Percentiles rank a stretch among this genome's conserved stretches.
phyloP scores from a whole-genome alignment of 768 basidiomycete species.

The Boletus sensibilis region DNA sequence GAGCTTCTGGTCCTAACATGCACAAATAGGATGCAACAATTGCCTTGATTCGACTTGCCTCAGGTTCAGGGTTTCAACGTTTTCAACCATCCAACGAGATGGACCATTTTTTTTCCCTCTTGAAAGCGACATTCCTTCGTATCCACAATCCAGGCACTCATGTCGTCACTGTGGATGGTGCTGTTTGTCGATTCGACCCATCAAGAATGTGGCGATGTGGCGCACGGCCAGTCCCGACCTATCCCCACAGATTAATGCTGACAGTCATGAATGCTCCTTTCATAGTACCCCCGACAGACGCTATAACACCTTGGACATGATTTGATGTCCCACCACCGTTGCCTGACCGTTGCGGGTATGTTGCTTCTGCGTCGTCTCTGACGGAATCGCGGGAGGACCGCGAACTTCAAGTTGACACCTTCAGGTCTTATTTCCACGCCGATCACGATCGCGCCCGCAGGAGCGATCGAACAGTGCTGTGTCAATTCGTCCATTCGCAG shows the following conservation, averaged over 20 bases:
- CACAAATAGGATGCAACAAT: slow-evolving; percentile 21
- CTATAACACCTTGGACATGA: neutral
- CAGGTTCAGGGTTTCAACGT: neutral
- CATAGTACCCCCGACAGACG: neutral
- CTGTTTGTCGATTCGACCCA: slow-evolving; percentile 3
- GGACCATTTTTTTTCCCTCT: too few species aligned
- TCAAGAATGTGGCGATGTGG: slow-evolving; percentile 23
- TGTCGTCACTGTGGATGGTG: slow-evolving; percentile 18
- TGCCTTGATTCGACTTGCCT: neutral
- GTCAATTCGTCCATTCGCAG: slow-evolving; percentile 12
- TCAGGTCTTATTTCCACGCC: slow-evolving; percentile 6
- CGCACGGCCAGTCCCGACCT: slow-evolving; percentile 9
- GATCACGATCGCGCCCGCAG: slow-evolving; percentile 23
- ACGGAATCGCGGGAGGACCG: slow-evolving; percentile 3
- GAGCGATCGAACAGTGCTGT: slow-evolving; percentile 7
- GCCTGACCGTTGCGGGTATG: neutral
- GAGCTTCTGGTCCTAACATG: slow-evolving; percentile 32
- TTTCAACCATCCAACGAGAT: neutral
- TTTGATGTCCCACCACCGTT: neutral
- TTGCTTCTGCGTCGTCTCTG: neutral
- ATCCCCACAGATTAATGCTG: slow-evolving; percentile 1
- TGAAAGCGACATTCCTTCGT: neutral
- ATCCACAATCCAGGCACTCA: slow-evolving; percentile 10
- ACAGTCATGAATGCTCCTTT: neutral
- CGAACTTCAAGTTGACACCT: slow-evolving; percentile 3